Evolutionary conservation across 2,329 filamentous ascomycete species (phyloP), one percentile per base, ranked within the genome.

Genomic region (Aspergillus alliaceus): DNA sequence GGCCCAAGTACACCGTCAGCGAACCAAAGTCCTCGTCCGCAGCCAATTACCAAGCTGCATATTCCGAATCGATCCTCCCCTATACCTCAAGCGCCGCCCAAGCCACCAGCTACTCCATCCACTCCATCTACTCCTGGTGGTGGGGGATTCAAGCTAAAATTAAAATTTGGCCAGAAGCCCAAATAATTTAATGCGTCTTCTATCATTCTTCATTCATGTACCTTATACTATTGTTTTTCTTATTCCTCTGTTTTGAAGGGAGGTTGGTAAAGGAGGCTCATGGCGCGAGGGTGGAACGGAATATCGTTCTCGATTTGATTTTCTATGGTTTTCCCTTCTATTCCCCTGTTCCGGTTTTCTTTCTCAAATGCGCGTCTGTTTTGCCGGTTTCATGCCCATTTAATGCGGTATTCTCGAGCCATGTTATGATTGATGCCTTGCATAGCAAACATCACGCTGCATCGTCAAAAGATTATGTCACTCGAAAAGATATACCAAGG

Each of bases 101-200:
- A 61, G 29, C 65, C 65, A 14, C 64, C 71, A 11, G 54, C 62
- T 49, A 54, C 69, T 25, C 63, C 64, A 31, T 64, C 69, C 22
- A 70, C 73, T 4, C 67, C 74, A 11, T 64, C 69, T 14, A 70
- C 69, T 1, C 71, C 70, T 40, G 69, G 68, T 24, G 69, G 73
- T 40, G 37, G 37, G 18, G 72, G 73, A 32, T 60, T 78, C 49
- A 79, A 79, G 61, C 62, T 79, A 18, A 79, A 78, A 63, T 61
- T 77, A 51, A 77, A 75, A 54, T 65, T 77, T 51, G 71, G 69
- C 51, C 64, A 68, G 44, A 68, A 70, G 59, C 61, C 64, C 40
- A 71, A 73, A 66, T 73, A 64, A 63, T 31, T 24, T 58, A 56
- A 56, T 44, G 50, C 52, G 24, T 49, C 25, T 18, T 31, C 22